Evolutionary conservation across 129 eudicot species (phyloP).

Genomic region (Pseudognaphalium luteoalbum): DNA sequence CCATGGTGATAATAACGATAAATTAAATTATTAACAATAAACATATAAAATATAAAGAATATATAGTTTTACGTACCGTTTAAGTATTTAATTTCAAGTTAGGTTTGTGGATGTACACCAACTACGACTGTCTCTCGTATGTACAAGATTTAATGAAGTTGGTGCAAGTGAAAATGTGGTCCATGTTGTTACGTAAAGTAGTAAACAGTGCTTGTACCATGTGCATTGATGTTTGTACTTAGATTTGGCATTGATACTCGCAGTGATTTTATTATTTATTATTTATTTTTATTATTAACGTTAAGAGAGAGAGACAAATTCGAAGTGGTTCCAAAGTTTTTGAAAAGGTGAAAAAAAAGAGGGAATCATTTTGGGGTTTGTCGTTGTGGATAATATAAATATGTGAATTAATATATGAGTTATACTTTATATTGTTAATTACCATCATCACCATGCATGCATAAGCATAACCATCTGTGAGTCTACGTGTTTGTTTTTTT

Average conservation of each 20-base stretch:
- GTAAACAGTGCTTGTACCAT: conserved; percentile 2
- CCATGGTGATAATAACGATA: background rate
- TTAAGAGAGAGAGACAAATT: conserved; percentile 1
- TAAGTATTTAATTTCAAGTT: background rate
- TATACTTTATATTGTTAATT: background rate
- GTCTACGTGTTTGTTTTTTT: no score
- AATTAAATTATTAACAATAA: background rate
- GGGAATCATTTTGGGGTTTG: conserved; percentile 23
- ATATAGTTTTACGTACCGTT: background rate
- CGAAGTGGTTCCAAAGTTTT: conserved; percentile 16
- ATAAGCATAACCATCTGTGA: no score
- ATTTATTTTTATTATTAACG: background rate
- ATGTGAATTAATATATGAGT: background rate
- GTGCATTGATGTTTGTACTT: conserved; percentile 18
- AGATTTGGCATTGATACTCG: background rate
- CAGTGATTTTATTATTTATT: no score
- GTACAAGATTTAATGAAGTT: background rate
- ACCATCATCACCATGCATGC: no score
- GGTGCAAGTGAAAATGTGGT: conserved; percentile 9
- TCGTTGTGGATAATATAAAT: background rate
- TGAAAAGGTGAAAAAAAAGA: conserved; percentile 19
- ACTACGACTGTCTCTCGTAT: background rate
- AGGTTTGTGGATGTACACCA: conserved; percentile 15
- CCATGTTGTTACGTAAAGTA: background rate
- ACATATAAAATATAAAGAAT: background rate